Evolutionary conservation across 1,284 basidiomycete genomes (phyloP).

Genomic region (Athelia sp.): DNA sequence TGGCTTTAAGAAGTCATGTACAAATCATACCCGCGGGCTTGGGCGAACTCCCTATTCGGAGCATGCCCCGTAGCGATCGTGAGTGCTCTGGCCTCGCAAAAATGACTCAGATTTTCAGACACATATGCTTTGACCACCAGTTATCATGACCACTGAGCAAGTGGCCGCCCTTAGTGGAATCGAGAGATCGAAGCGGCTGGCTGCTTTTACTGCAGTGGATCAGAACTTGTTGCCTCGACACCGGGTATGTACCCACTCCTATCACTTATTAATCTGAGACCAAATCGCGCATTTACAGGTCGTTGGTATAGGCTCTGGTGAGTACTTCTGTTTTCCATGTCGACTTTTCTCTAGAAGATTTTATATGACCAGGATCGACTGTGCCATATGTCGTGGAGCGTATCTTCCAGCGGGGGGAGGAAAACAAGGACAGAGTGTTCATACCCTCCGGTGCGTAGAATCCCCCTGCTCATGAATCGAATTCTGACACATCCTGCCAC

Average conservation of each 20-base stretch:
- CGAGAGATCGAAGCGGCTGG: constrained; percentile 83
- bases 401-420: constrained; percentile 80
- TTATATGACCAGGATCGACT: constrained; percentile 66
- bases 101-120: no score
- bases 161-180: constrained; percentile 34
- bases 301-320: constrained; percentile 88
- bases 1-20: no score
- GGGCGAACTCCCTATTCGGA: no score
- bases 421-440: constrained; percentile 82
- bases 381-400: constrained; percentile 98
- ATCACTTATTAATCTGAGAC: neutral
- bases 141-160: constrained; percentile 17
- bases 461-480: neutral
- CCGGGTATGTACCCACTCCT: constrained; percentile 49
- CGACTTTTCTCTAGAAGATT: neutral
- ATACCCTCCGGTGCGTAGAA: constrained; percentile 80
- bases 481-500: constrained; percentile 1
- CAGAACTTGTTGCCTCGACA: constrained; percentile 81
- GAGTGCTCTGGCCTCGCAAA: no score
- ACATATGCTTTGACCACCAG: no score
- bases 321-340: constrained; percentile 8
- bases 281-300: constrained; percentile 42
- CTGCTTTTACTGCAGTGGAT: constrained; percentile 94
- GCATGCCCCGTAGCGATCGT: no score
- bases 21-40: no score